Evolutionary conservation across 2,329 filamentous ascomycete species (phyloP).

Genomic region (Nothophoma quercina): DNA sequence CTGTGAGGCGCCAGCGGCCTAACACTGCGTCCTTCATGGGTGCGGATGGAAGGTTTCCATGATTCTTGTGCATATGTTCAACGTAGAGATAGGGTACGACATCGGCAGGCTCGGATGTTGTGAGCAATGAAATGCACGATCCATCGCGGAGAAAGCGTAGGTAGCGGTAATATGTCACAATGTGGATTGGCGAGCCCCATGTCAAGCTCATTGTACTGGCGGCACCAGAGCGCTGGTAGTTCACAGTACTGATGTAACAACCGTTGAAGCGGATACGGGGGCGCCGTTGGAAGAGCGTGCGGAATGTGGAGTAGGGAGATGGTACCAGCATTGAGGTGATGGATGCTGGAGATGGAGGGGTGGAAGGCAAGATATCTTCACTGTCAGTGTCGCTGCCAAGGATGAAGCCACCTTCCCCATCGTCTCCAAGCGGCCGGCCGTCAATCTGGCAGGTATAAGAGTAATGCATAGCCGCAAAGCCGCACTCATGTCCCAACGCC

Average conservation of each 20-base stretch:
- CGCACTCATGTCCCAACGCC: constrained; percentile 73
- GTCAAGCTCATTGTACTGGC: constrained; percentile 73
- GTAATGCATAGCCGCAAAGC: constrained; percentile 85
- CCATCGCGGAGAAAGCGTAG: constrained; percentile 94
- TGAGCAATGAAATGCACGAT: constrained; percentile 79
- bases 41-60: constrained; percentile 53
- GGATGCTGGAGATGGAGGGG: constrained; percentile 24
- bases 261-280: constrained; percentile 94
- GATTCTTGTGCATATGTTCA: constrained; percentile 65
- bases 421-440: constrained; percentile 55
- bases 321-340: constrained; percentile 46
- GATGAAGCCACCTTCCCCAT: constrained; percentile 42
- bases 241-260: constrained; percentile 95
- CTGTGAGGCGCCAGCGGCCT: constrained; percentile 72
- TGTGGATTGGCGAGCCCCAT: constrained; percentile 84
- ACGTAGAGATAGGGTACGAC: constrained; percentile 84
- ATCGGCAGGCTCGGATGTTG: constrained; percentile 81
- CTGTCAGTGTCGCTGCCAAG: constrained; percentile 34
- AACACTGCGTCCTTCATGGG: constrained; percentile 74
- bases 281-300: constrained; percentile 78
- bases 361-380: constrained; percentile 13
- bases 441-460: constrained; percentile 70
- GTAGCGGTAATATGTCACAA: constrained; percentile 98
- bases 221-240: constrained; percentile 87
- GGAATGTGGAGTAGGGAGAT: constrained; percentile 53